Conservation (phyloP, 441 rosid genomes). For the Eutrema salsugineum region DNA sequence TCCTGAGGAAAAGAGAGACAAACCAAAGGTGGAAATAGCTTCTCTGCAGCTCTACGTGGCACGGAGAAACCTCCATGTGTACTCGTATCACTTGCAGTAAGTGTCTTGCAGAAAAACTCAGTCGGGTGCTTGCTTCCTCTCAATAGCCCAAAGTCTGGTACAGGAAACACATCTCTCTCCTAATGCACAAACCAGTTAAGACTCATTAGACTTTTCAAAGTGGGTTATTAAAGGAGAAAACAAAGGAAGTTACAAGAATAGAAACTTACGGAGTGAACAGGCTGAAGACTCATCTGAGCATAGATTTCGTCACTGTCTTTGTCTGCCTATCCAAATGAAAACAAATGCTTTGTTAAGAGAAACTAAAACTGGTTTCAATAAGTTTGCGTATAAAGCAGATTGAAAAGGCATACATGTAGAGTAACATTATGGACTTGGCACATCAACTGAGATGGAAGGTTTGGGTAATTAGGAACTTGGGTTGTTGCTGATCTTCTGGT, state of each 20-base stretch:
- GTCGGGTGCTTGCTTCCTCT: slow-evolving; percentile 82
- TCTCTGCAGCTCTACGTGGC: slow-evolving; percentile 98
- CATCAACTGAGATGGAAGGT: slow-evolving; percentile 85
- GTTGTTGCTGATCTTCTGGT: slow-evolving; percentile 85
- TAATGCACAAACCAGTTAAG: slow-evolving; percentile 17
- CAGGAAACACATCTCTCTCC: slow-evolving; percentile 90
- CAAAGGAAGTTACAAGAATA: background rate
- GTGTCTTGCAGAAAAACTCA: slow-evolving; percentile 91
- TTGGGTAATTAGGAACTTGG: slow-evolving; percentile 91
- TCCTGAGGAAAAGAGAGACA: slow-evolving; percentile 11
- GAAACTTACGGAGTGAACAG: slow-evolving; percentile 73
- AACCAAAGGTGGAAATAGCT: slow-evolving; percentile 92
- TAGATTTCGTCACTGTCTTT: slow-evolving; percentile 90
- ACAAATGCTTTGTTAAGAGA: background rate
- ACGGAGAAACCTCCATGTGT: slow-evolving; percentile 99
- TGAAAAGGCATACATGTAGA: slow-evolving; percentile 54
- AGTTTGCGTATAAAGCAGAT: background rate
- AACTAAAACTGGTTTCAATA: background rate
- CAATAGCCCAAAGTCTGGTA: slow-evolving; percentile 74
- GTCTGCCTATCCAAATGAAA: slow-evolving; percentile 61
- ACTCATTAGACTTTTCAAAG: background rate
- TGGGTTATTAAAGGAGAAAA: background rate
- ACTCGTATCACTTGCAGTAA: slow-evolving; percentile 95
- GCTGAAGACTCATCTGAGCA: slow-evolving; percentile 97
- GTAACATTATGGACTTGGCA: slow-evolving; percentile 98